Evolutionary conservation across 1,139 yeast species (phyloP), one percentile per base, ranked within the genome.

Genomic region (Debaryomyces subglobosus): DNA sequence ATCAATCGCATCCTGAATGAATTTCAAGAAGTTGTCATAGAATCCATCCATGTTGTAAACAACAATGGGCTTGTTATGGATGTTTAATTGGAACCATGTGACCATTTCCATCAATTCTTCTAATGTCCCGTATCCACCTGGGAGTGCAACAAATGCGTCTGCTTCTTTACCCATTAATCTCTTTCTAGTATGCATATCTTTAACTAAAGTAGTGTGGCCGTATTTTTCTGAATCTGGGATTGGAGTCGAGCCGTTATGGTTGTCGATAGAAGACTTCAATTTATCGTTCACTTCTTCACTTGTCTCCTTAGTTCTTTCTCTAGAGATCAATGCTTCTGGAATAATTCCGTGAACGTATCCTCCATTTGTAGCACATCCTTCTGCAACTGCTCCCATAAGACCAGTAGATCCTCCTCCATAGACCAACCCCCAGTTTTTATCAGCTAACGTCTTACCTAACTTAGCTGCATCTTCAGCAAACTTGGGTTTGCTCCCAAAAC

Each of bases 371-470:
- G 86, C 84, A 49, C 88, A 82, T 0, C 90, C 79, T 51, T 81
- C 78, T n/a, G 96, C 96, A 46, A 89, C 82, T 2, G 84, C 75
- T 2, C 97, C 97, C 96, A 89, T 91, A 48, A 89, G 67, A 4
- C 96, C 94, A 1, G 89, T 85, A 25, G 94, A 84, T 16, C 97
- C 97, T 39, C 97, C 97, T 29, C 97, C 97, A 60, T 90, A 90
- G 7, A 90, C 96, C 44, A 90, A 72, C 3, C 91, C 91, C 85
- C 90, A 87, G 49, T 79, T 74, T 50, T 75, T 73, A 25, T 68
- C 61, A 16, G 90, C 88, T 53, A 90, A 65, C 24, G 76, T 61
- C 45, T 71, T 57, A 18, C 96, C 96, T 39, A 90, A 72, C 29
- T 74, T 65, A 16, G 71, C 60, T 2, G 96, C 95, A 30, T 73